phyloP scores from a whole-genome alignment of 306 rosid genomes.

The Hippophae gyantsensis region DNA sequence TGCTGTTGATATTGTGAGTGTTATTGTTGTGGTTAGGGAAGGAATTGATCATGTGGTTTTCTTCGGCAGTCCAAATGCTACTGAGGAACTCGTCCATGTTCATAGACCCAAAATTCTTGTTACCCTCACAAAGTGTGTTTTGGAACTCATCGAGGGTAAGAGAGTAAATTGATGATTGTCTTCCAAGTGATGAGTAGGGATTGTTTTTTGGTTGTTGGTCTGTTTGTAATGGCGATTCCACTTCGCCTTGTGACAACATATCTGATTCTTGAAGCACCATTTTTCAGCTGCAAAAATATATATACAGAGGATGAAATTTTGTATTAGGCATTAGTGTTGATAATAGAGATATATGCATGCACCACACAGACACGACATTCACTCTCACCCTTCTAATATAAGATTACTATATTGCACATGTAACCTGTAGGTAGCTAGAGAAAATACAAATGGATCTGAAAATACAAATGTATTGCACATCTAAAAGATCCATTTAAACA shows the following conservation, averaged over 20 bases:
- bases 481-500: no score
- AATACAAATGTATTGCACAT: no score
- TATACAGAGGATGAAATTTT: background rate
- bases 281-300: background rate
- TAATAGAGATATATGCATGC: background rate
- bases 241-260: constrained; percentile 33
- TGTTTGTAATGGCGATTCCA: constrained; percentile 26
- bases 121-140: constrained; percentile 52
- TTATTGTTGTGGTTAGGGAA: background rate
- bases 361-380: no score
- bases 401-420: no score
- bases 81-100: constrained; percentile 95
- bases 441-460: no score
- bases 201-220: constrained; percentile 24
- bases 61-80: constrained; percentile 88
- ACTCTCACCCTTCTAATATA: no score
- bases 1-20: background rate
- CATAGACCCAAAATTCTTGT: constrained; percentile 87
- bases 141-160: constrained; percentile 89
- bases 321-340: background rate
- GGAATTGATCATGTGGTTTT: constrained; percentile 40
- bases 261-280: constrained; percentile 46
- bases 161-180: constrained; percentile 72
- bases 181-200: constrained; percentile 40
- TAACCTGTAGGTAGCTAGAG: no score